Base-by-base conservation (phyloP, 176 grass and related monocot genomes). In the Rhynchospora pubera region DNA sequence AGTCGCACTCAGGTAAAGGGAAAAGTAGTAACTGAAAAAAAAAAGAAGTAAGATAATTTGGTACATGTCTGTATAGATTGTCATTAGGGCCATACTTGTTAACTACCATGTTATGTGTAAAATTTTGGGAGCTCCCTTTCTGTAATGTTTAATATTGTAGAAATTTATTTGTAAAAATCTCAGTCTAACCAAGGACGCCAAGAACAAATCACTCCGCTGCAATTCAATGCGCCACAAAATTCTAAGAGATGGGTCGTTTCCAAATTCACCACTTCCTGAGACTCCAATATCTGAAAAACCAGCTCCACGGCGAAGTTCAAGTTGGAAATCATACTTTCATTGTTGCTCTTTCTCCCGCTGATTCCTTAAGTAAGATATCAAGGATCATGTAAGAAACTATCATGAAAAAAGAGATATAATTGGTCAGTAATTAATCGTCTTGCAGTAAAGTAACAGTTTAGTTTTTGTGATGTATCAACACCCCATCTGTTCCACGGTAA, bases 311-410 rank as follows among this genome's bases (percentile, higher is more conserved):
- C 61, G 23, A 82, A 65, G 46, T 65, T 44, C 30, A 7, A 65
- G 79, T 51, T 82, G 79, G 60, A 62, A 62, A 50, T 82, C 79
- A 18, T 82, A 12, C 21, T 82, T 82, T 64, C 44, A 50, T 9
- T 82, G 79, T 65, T 82, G 79, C 61, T 26, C 44, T 6, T 82
- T 65, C 61, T 51, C 42, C 62, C 79, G 61, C 62, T 82, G 62
- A 80, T 80, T 80, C 34, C 55, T 22, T 26, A 80, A 47, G 57
- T 62, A 43, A 80, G 59, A 22, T 62, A 51, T 46, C 9, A 51
- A 66, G 5, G n/a, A 82, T 48, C 22, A 30, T 76, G 48, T 55
- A 48, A 47, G n/a, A 74, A 5, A 1, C 10, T 50, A 19, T 18
- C 14, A 68, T 42, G 18, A 64, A n/a, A 16, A 68, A 69, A 71